Percentiles rank a stretch among this genome's conserved stretches.
Conservation (phyloP, 495 filamentous ascomycete genomes). For the Penicillium egyptiacum region DNA sequence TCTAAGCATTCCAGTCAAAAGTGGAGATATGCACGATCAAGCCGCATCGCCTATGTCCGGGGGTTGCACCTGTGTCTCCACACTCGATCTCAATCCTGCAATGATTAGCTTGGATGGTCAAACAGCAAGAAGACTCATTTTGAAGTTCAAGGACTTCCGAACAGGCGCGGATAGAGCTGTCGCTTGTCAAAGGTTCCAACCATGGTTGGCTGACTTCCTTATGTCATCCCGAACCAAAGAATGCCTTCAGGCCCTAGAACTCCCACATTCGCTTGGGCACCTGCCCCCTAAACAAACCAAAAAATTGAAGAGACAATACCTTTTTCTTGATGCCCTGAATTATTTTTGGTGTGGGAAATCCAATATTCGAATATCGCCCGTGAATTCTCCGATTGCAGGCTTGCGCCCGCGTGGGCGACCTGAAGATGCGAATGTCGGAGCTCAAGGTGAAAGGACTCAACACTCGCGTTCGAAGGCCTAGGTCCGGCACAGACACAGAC, state of each 20-base stretch:
- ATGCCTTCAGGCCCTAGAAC: conserved; percentile 1
- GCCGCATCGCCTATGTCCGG: conserved; percentile 14
- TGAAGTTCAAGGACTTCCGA: neutral
- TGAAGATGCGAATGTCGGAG: neutral
- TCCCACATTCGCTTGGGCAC: conserved; percentile 2
- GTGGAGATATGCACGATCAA: conserved; percentile 16
- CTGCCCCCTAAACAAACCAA: neutral
- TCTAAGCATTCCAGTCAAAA: conserved; percentile 25
- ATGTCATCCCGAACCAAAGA: conserved; percentile 22
- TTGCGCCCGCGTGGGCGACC: neutral
- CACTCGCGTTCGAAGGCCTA: neutral
- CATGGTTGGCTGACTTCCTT: neutral
- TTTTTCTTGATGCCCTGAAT: neutral
- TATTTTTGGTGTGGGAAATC: neutral
- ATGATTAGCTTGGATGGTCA: neutral
- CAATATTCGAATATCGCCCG: neutral
- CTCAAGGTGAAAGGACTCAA: neutral
- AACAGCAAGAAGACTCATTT: neutral
- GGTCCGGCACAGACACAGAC: neutral
- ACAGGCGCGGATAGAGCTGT: conserved; percentile 1
- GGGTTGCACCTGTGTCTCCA: conserved; percentile 2
- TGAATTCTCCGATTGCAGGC: neutral
- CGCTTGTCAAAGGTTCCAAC: neutral
- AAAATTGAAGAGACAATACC: neutral
- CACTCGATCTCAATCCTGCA: neutral